Conservation (phyloP, 1,284 basidiomycete genomes). For the Butyriboletus regius region DNA sequence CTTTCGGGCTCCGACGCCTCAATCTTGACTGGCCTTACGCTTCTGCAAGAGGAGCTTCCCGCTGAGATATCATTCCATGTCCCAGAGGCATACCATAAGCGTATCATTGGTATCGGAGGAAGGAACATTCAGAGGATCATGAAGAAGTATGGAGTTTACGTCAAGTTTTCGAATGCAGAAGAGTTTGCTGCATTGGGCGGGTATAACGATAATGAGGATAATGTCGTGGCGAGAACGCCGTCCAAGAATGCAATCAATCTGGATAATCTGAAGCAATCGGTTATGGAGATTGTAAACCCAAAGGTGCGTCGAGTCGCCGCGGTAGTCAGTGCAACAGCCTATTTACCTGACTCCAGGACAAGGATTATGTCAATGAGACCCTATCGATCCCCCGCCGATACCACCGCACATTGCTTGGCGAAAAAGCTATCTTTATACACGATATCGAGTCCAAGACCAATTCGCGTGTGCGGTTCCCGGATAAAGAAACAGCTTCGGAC, state of each 20-base stretch:
- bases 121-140: conserved; percentile 99
- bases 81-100: conserved; percentile 96
- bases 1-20: conserved; percentile 76
- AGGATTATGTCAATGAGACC: conserved; percentile 91
- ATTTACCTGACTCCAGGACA: conserved; percentile 55
- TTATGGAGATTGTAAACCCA: conserved; percentile 95
- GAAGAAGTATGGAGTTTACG: conserved; percentile 99
- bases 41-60: conserved; percentile 92
- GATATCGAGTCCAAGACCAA: conserved; percentile 97
- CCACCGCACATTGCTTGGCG: conserved; percentile 88
- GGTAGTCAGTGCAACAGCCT: background rate
- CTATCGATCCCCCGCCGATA: conserved; percentile 89
- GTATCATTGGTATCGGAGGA: conserved; percentile 97
- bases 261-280: conserved; percentile 90
- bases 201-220: conserved; percentile 96
- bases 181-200: conserved; percentile 93
- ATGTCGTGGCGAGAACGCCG: conserved; percentile 93
- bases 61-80: conserved; percentile 99
- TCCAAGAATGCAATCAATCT: conserved; percentile 95
- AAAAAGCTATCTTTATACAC: conserved; percentile 93
- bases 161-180: conserved; percentile 98
- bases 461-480: conserved; percentile 88
- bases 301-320: conserved; percentile 52
- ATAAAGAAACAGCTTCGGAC: conserved; percentile 89
- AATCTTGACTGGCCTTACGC: conserved; percentile 79